These are phyloP conservation scores for Thymus mandschuricus DNA, from an alignment of 257 asterid species.

Conservation along the genomic window DNA sequence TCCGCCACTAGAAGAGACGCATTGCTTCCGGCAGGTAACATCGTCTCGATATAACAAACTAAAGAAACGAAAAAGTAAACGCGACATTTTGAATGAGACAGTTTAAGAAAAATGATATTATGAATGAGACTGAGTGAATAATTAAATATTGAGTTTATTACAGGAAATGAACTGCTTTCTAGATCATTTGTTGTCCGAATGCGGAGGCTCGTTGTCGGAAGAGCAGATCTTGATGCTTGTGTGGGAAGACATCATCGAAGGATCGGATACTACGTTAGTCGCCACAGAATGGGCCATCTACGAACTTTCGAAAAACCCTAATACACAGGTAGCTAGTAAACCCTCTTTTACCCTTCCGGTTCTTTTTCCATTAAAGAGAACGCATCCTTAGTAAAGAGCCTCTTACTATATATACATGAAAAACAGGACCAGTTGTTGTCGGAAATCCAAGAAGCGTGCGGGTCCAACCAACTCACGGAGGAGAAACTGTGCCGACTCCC, in stretches of 20 bases:
- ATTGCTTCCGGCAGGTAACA: constrained; percentile 47
- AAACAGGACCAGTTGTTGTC: constrained; percentile 48
- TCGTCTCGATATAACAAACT: not conserved
- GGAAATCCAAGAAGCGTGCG: constrained; percentile 27
- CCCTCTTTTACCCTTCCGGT: not conserved
- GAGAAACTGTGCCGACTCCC: constrained; percentile 47
- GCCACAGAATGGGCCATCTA: constrained; percentile 91
- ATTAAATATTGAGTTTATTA: not conserved
- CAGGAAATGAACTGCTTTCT: constrained; percentile 71
- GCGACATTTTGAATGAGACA: too few species aligned
- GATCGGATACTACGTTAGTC: constrained; percentile 82
- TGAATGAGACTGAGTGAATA: too few species aligned
- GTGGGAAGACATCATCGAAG: constrained; percentile 90
- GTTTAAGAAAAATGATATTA: too few species aligned
- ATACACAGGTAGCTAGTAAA: constrained; percentile 60
- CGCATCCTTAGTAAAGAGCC: too few species aligned
- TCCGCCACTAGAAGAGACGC: constrained; percentile 58
- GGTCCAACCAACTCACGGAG: constrained; percentile 43
- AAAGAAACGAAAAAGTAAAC: not conserved
- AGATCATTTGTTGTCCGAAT: constrained; percentile 59
- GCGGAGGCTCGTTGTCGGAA: constrained; percentile 54
- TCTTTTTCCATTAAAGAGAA: too few species aligned
- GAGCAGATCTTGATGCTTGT: constrained; percentile 62
- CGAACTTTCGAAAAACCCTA: constrained; percentile 73
- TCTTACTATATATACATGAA: constrained; percentile 24